Conservation (phyloP, 768 basidiomycete species). For the Mycena crocata region DNA sequence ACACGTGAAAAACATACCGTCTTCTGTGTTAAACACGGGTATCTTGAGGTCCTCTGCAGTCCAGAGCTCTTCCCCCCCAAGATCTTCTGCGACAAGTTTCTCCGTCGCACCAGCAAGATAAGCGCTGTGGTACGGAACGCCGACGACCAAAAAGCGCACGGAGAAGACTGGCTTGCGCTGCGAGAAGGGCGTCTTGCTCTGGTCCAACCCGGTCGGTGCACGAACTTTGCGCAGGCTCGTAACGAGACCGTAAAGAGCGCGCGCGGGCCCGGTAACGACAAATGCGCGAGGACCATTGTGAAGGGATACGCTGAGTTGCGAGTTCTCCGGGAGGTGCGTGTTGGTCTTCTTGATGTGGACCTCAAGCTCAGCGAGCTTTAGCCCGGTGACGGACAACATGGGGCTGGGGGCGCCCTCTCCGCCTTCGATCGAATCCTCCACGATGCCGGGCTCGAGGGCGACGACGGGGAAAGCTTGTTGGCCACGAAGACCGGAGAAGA, state of each 20-base stretch:
- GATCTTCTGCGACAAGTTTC: conserved; percentile 80
- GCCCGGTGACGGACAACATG: conserved; percentile 92
- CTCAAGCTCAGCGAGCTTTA: conserved; percentile 80
- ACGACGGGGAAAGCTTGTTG: conserved; percentile 95
- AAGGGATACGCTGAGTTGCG: conserved; percentile 87
- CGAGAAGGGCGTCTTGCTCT: conserved; percentile 93
- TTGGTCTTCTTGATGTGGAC: conserved; percentile 90
- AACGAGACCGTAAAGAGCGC: conserved; percentile 93
- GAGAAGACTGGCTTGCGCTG: conserved; percentile 95
- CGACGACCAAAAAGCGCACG: conserved; percentile 93
- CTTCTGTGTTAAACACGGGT: conserved; percentile 92
- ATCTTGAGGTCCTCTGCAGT: conserved; percentile 73
- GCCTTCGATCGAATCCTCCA: conserved; percentile 89
- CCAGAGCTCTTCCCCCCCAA: conserved; percentile 86
- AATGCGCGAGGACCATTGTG: conserved; percentile 92
- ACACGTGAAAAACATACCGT: conserved; percentile 67
- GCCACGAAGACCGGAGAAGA: conserved; percentile 92
- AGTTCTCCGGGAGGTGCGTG: conserved; percentile 81
- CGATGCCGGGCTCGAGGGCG: conserved; percentile 87
- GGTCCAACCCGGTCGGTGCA: conserved; percentile 88
- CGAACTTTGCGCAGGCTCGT: conserved; percentile 91
- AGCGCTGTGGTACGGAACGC: conserved; percentile 94
- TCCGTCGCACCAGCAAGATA: conserved; percentile 84
- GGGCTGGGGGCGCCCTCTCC: conserved; percentile 94
- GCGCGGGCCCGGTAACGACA: conserved; percentile 92